These are phyloP conservation scores for Allium sativum DNA, from an alignment of 106 monocot species.

Conservation along the genomic window DNA sequence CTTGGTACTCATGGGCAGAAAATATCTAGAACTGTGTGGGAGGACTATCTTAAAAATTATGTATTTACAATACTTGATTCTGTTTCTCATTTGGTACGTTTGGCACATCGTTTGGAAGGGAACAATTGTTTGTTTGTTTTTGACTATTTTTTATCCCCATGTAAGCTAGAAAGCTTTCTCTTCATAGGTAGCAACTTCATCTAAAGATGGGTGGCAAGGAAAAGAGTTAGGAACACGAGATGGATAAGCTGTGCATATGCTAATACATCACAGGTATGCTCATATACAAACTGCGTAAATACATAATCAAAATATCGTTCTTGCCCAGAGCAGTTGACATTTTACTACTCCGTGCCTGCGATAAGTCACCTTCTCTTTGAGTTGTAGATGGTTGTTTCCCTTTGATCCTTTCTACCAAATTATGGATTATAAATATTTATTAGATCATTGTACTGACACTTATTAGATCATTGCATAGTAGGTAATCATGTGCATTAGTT, in stretches of 20 bases:
- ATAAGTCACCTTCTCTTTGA: too few relatives aligned
- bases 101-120: not conserved
- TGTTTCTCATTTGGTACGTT: constrained; percentile 79
- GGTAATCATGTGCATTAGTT: too few relatives aligned
- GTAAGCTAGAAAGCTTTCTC: constrained; percentile 2
- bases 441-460: too few relatives aligned
- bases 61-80: constrained; percentile 82
- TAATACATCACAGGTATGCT: constrained; percentile 92
- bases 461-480: too few relatives aligned
- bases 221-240: constrained; percentile 90
- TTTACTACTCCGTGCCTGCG: too few relatives aligned
- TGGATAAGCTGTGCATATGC: constrained; percentile 99
- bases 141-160: constrained; percentile 1
- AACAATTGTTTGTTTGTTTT: not conserved
- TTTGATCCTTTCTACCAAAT: too few relatives aligned
- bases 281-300: too few relatives aligned
- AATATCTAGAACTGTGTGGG: constrained; percentile 86
- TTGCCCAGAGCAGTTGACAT: too few relatives aligned
- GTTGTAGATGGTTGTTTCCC: too few relatives aligned
- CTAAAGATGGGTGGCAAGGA: constrained; percentile 97
- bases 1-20: constrained; percentile 87
- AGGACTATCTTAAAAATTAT: constrained; percentile 87
- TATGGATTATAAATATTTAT: too few relatives aligned
- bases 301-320: too few relatives aligned
- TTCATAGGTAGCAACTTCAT: constrained; percentile 90